Evolutionary conservation across 345 rosid genomes (phyloP).

Genomic region (Citrus glauca): DNA sequence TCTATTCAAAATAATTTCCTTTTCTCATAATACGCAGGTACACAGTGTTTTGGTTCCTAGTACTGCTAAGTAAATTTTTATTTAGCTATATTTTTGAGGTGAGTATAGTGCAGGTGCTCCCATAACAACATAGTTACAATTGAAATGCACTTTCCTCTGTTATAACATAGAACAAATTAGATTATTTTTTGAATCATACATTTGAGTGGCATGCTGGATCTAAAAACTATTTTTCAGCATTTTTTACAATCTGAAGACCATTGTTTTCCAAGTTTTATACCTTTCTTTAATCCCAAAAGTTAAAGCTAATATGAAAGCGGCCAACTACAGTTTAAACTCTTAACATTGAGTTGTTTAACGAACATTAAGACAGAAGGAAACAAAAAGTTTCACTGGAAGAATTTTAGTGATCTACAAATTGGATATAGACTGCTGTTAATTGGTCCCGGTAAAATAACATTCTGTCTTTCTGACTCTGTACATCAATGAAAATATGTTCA

Average conservation of each 20-base stretch:
- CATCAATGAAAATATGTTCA: not conserved
- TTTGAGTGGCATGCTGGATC: not conserved
- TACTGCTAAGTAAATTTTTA: constrained; percentile 60
- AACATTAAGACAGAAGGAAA: not conserved
- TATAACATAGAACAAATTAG: not conserved
- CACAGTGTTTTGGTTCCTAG: constrained; percentile 79
- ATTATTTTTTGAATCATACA: not conserved
- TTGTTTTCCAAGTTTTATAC: not conserved
- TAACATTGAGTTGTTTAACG: not conserved
- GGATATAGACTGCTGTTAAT: not conserved
- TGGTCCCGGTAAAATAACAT: not conserved
- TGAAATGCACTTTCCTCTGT: not conserved
- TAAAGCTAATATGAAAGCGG: not conserved
- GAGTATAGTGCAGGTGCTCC: constrained; percentile 13
- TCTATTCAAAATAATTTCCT: not conserved
- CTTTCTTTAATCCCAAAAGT: not conserved
- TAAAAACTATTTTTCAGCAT: not conserved
- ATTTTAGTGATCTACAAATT: not conserved
- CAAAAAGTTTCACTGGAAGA: not conserved
- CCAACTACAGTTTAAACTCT: not conserved
- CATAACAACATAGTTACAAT: not conserved
- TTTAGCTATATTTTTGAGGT: constrained; percentile 96
- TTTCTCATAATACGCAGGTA: constrained; percentile 46
- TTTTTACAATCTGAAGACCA: not conserved
- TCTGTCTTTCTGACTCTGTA: not conserved